Evolutionary conservation across 1,139 yeast species (phyloP).

Genomic region (Taiozyma sp.): DNA sequence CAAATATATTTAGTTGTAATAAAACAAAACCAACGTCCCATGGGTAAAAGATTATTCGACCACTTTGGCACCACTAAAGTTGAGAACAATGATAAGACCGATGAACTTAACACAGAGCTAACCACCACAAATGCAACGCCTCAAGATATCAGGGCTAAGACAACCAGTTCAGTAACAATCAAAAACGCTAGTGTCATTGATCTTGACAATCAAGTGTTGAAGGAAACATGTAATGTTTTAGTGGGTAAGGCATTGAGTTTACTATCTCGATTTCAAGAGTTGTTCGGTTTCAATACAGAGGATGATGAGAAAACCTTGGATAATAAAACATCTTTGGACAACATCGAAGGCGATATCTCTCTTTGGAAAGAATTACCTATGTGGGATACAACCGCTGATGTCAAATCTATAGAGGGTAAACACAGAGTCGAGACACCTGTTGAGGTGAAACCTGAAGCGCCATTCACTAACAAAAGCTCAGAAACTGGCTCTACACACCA

Average conservation of each 20-base stretch:
- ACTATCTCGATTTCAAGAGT: neutral
- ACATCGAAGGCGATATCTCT: too few species aligned
- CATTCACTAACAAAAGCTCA: neutral
- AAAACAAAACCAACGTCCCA: too few species aligned
- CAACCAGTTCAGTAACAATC: neutral
- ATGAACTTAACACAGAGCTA: too few species aligned
- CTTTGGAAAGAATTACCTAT: neutral
- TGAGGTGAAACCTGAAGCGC: neutral
- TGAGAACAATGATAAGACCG: too few species aligned
- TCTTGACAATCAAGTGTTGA: neutral
- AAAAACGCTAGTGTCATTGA: neutral
- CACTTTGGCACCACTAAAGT: too few species aligned
- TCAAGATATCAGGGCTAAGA: neutral
- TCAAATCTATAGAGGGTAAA: neutral
- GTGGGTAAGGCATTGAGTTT: neutral
- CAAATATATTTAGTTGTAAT: too few species aligned
- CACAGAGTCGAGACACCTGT: neutral
- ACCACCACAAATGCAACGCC: too few species aligned
- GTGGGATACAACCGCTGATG: neutral
- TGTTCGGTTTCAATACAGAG: neutral
- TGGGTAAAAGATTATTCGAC: too few species aligned
- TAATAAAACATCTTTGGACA: too few species aligned
- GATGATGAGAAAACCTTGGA: too few species aligned
- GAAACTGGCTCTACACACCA: too few species aligned
- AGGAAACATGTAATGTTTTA: neutral